A percentile compares a stretch with the other conserved stretches of the same genome.
Evolutionary conservation across 2,329 filamentous ascomycete genomes (phyloP).

Genomic region (Sporothrix brunneoviolacea): DNA sequence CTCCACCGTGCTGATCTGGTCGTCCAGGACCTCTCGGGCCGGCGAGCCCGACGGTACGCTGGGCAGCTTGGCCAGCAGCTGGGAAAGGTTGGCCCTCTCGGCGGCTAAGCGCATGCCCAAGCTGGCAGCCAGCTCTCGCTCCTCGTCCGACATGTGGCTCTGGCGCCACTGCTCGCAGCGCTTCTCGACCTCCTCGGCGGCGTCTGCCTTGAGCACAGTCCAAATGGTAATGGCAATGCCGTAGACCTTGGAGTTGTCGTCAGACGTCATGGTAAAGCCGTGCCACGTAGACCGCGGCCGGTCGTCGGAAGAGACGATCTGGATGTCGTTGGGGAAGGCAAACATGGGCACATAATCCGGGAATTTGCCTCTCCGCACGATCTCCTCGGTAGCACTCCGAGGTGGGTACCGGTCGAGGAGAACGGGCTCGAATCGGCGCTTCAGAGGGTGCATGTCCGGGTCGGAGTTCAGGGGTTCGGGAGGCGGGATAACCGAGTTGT

Average conservation of each 20-base stretch:
- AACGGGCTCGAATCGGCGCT: conserved; percentile 92
- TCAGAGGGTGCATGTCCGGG: conserved; percentile 91
- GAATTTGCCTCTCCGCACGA: conserved; percentile 74
- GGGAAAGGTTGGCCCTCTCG: conserved; percentile 84
- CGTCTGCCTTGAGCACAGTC: conserved; percentile 75
- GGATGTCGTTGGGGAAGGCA: conserved; percentile 96
- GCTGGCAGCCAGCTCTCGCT: conserved; percentile 86
- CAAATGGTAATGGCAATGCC: conserved; percentile 88
- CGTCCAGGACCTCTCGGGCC: conserved; percentile 78
- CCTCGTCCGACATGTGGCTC: conserved; percentile 80
- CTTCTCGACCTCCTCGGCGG: conserved; percentile 76
- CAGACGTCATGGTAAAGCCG: conserved; percentile 95
- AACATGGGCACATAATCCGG: conserved; percentile 99
- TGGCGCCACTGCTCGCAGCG: conserved; percentile 82
- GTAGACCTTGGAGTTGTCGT: conserved; percentile 85
- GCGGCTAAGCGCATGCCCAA: conserved; percentile 79
- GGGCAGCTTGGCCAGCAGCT: conserved; percentile 76
- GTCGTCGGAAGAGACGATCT: conserved; percentile 91
- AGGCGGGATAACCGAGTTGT: conserved; percentile 93
- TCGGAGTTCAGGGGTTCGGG: conserved; percentile 86
- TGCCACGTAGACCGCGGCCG: conserved; percentile 96
- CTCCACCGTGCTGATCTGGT: conserved; percentile 90
- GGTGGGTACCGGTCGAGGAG: conserved; percentile 89
- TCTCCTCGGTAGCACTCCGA: conserved; percentile 71
- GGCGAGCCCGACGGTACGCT: conserved; percentile 71